These are phyloP conservation scores for Curvularia verruculosa DNA, from an alignment of 2,329 filamentous ascomycete species.

Conservation along the genomic window DNA sequence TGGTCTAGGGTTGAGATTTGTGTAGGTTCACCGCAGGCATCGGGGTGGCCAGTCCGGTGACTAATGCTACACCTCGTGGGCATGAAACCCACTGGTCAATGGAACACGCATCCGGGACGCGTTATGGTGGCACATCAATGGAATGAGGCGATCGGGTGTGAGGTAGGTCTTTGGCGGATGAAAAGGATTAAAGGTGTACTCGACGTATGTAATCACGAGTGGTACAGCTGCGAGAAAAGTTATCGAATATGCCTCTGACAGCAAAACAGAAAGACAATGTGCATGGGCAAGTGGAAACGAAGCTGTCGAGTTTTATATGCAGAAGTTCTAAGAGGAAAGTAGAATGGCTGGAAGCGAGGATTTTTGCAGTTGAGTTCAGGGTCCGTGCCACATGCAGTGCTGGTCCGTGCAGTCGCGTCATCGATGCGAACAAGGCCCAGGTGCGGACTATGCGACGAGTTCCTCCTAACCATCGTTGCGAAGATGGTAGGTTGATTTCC, in stretches of 20 bases:
- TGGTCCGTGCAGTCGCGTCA: constrained; percentile 26
- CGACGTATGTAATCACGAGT: no score
- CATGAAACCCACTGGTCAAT: neutral
- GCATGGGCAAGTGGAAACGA: neutral
- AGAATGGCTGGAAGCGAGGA: constrained; percentile 9
- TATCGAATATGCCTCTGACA: constrained; percentile 8
- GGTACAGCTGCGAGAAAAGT: neutral
- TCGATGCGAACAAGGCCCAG: constrained; percentile 17
- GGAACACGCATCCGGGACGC: constrained; percentile 16
- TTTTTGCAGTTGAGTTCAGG: neutral
- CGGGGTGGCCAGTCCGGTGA: constrained; percentile 18
- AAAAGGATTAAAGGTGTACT: neutral
- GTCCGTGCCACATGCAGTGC: constrained; percentile 8
- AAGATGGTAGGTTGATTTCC: constrained; percentile 25
- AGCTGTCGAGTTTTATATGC: constrained; percentile 1
- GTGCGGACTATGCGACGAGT: constrained; percentile 2
- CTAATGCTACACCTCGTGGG: constrained; percentile 8
- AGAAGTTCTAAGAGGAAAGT: neutral
- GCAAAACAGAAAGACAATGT: neutral
- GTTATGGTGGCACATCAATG: neutral
- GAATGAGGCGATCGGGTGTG: neutral
- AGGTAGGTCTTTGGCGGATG: neutral
- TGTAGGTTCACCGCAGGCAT: constrained; percentile 7
- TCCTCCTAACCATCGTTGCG: neutral
- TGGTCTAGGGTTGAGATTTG: neutral